A percentile compares a stretch with the other conserved stretches of the same genome.
These are phyloP conservation scores for Saturnispora gosingensis DNA, from an alignment of 805 yeast species.

Conservation along the genomic window DNA sequence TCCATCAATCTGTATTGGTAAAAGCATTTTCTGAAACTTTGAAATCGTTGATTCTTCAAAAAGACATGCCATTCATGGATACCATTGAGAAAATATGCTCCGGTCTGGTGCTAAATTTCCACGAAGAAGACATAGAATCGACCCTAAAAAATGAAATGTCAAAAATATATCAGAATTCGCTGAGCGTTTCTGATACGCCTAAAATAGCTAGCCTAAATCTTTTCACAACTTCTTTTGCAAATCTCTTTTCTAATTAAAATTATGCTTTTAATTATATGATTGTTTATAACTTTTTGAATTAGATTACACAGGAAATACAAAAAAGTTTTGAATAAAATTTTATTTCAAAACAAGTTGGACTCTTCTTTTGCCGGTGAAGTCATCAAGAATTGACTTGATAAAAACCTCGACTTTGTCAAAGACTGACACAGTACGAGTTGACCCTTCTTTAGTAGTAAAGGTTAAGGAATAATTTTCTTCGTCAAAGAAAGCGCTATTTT, in stretches of 20 bases:
- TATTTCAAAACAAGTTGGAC: constrained; percentile 62
- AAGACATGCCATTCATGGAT: neutral
- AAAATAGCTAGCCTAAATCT: constrained; percentile 5
- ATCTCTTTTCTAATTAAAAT: constrained; percentile 1
- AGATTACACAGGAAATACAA: neutral
- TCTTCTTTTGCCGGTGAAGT: constrained; percentile 83
- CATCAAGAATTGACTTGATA: constrained; percentile 75
- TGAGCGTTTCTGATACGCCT: neutral
- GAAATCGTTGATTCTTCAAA: neutral
- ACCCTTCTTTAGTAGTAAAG: constrained; percentile 37
- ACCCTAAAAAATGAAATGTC: neutral
- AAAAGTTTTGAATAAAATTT: neutral
- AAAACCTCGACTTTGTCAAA: constrained; percentile 82
- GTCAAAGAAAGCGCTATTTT: constrained; percentile 52
- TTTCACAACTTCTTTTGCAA: neutral
- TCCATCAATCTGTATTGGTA: neutral
- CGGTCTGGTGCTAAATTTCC: neutral
- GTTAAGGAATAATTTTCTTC: constrained; percentile 69
- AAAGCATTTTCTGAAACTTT: constrained; percentile 4
- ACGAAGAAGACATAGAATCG: neutral
- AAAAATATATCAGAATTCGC: neutral
- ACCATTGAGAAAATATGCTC: neutral
- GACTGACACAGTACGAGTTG: constrained; percentile 39
- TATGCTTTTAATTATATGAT: neutral
- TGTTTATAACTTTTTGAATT: neutral